Conservation (phyloP, 345 rosid genomes). For the Aquilaria sinensis region DNA sequence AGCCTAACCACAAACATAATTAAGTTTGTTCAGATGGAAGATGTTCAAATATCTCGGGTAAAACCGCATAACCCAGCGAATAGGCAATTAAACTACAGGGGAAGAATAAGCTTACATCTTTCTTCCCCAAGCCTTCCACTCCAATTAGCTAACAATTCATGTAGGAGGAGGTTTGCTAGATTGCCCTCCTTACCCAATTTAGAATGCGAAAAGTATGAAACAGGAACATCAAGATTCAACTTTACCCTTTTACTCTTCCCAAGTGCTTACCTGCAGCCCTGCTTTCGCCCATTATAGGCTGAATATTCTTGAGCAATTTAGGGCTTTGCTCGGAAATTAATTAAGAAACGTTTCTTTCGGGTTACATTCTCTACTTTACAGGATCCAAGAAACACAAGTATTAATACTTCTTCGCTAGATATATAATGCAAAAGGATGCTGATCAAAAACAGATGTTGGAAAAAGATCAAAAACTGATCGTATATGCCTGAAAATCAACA, state of each 20-base stretch:
- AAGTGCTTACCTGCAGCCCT: conserved; percentile 6
- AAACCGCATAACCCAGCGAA: too few relatives aligned
- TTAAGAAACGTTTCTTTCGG: neutral
- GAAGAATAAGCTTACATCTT: neutral
- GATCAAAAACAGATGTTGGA: too few relatives aligned
- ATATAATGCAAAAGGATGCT: neutral
- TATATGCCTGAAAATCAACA: conserved; percentile 9
- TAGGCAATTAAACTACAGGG: too few relatives aligned
- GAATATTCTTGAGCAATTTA: neutral
- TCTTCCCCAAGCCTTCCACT: neutral
- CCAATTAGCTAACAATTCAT: too few relatives aligned
- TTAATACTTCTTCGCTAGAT: neutral
- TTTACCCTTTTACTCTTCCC: neutral
- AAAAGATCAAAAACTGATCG: neutral
- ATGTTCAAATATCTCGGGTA: too few relatives aligned
- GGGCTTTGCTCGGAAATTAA: neutral
- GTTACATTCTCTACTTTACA: conserved; percentile 3
- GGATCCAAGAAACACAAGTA: neutral
- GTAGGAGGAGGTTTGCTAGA: neutral
- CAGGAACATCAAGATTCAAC: neutral
- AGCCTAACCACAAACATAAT: too few relatives aligned
- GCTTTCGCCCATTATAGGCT: neutral
- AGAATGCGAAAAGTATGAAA: neutral
- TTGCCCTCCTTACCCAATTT: conserved; percentile 1
- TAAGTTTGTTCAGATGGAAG: too few relatives aligned